These are phyloP conservation scores for Aaosphaeria arxii DNA, from an alignment of 2,329 filamentous ascomycete species.

Conservation along the genomic window DNA sequence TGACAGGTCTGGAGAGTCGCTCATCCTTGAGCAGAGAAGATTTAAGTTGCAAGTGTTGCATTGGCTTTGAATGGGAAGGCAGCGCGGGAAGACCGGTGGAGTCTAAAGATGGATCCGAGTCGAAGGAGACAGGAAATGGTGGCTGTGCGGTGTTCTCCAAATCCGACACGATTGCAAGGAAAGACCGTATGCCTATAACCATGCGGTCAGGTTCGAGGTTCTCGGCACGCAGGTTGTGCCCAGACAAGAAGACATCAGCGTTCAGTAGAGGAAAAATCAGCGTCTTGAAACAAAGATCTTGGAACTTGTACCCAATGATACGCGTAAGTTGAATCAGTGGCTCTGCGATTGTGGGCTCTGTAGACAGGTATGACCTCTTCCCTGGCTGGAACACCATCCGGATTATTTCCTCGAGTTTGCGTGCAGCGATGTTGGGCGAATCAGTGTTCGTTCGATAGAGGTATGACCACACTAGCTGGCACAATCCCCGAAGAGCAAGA, in stretches of 20 bases:
- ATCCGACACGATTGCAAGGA: constrained; percentile 89
- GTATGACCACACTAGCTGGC: constrained; percentile 90
- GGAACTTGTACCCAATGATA: constrained; percentile 89
- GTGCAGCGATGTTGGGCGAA: constrained; percentile 61
- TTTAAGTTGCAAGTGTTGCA: constrained; percentile 31
- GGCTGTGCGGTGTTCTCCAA: constrained; percentile 82
- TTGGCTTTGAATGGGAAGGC: constrained; percentile 31
- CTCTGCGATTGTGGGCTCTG: constrained; percentile 79
- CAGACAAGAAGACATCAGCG: constrained; percentile 76
- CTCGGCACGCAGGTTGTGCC: constrained; percentile 80
- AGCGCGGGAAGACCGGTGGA: constrained; percentile 31
- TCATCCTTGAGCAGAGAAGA: constrained; percentile 55
- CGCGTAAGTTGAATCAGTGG: constrained; percentile 91
- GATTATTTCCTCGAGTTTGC: constrained; percentile 87
- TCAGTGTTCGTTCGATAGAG: constrained; percentile 77
- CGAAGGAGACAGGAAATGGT: constrained; percentile 73
- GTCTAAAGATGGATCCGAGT: constrained; percentile 44
- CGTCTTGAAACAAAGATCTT: constrained; percentile 86
- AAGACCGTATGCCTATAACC: constrained; percentile 94
- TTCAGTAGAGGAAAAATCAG: constrained; percentile 97
- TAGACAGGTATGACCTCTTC: constrained; percentile 76
- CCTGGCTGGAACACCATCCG: constrained; percentile 78
- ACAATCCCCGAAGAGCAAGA: constrained; percentile 83
- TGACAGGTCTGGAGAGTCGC: constrained; percentile 62
- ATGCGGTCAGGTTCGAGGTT: constrained; percentile 94